phyloP scores from a whole-genome alignment of 2,329 filamentous ascomycete species.

The Penicillium thymicola region DNA sequence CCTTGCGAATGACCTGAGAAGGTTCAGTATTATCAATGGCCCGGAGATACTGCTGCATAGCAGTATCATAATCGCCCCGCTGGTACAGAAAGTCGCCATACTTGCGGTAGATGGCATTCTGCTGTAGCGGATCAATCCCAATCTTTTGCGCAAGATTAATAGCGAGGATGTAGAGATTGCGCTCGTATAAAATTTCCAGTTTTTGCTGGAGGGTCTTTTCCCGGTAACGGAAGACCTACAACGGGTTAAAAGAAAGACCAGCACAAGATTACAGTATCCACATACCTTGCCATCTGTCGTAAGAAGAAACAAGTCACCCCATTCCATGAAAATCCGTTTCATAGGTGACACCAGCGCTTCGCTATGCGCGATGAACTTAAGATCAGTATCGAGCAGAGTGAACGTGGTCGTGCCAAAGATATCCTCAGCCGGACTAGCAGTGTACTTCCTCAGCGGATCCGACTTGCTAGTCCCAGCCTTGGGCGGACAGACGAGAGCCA shows the following conservation, averaged over 20 bases:
- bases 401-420: constrained; percentile 86
- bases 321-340: constrained; percentile 76
- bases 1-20: constrained; percentile 92
- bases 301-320: constrained; percentile 89
- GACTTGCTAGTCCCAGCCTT: constrained; percentile 55
- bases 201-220: constrained; percentile 89
- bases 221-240: constrained; percentile 77
- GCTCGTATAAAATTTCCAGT: constrained; percentile 87
- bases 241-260: constrained; percentile 22
- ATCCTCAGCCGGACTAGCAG: constrained; percentile 67
- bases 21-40: constrained; percentile 96
- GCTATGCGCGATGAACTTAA: constrained; percentile 85
- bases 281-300: constrained; percentile 85
- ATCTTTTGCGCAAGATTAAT: constrained; percentile 91
- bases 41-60: constrained; percentile 98
- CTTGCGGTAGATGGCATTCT: constrained; percentile 86
- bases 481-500: constrained; percentile 80
- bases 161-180: constrained; percentile 86
- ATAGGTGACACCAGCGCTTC: constrained; percentile 80
- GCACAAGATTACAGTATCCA: not conserved
- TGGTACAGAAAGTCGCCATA: constrained; percentile 95
- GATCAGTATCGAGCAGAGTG: constrained; percentile 83
- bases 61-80: constrained; percentile 91
- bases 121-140: constrained; percentile 73
- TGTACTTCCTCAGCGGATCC: constrained; percentile 69